phyloP scores from a whole-genome alignment of 345 rosid genomes.

The Heritiera littoralis region DNA sequence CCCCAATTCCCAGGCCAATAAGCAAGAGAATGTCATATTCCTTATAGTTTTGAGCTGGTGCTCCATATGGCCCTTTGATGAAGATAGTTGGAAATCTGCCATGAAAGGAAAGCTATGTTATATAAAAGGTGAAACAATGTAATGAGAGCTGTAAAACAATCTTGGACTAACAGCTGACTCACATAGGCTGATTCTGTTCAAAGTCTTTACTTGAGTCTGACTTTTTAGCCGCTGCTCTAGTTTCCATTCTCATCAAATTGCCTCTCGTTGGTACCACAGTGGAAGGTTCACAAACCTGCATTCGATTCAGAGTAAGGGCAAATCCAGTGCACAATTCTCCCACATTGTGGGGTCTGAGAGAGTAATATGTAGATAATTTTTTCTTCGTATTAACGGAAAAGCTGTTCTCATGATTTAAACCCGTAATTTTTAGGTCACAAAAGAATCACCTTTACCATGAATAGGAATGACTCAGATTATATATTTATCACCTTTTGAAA shows the following conservation, averaged over 20 bases:
- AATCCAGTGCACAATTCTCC: too few species aligned
- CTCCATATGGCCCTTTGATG: slow-evolving; percentile 92
- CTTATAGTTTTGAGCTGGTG: slow-evolving; percentile 88
- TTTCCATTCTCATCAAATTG: slow-evolving; percentile 68
- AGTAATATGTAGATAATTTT: too few species aligned
- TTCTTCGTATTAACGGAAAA: too few species aligned
- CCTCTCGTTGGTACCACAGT: slow-evolving; percentile 40
- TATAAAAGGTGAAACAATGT: not conserved
- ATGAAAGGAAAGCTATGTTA: slow-evolving; percentile 2
- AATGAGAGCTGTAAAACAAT: not conserved
- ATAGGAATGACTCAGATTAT: not conserved
- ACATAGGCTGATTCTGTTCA: slow-evolving; percentile 57
- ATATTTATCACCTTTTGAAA: slow-evolving; percentile 59
- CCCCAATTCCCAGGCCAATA: slow-evolving; percentile 90
- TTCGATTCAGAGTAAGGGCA: too few species aligned
- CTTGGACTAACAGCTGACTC: slow-evolving; percentile 16
- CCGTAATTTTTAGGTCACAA: too few species aligned
- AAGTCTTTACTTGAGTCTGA: slow-evolving; percentile 31
- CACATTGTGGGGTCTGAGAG: too few species aligned
- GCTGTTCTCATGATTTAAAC: too few species aligned
- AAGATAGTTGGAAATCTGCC: slow-evolving; percentile 72
- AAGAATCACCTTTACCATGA: too few species aligned
- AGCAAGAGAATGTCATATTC: slow-evolving; percentile 78
- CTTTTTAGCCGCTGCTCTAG: slow-evolving; percentile 41
- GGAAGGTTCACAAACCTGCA: slow-evolving; percentile 72